Percentiles rank a stretch among this genome's conserved stretches.
phyloP scores from a whole-genome alignment of 1,139 yeast species.

The Lizanozyma gosingica region DNA sequence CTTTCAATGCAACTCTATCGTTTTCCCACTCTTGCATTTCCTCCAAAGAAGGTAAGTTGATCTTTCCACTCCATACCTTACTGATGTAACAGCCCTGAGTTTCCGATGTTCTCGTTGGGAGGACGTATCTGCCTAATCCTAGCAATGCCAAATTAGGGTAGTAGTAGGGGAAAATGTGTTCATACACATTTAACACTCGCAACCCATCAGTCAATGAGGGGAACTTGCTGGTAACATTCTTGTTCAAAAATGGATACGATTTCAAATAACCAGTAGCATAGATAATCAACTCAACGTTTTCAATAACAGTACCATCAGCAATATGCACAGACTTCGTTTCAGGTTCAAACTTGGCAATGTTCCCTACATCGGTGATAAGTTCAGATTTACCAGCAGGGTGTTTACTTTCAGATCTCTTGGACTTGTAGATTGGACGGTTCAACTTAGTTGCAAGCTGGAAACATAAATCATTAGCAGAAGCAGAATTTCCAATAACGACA shows the following conservation, averaged over 20 bases:
- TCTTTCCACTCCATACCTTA: constrained; percentile 42
- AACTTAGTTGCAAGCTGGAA: constrained; percentile 38
- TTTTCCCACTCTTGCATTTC: constrained; percentile 33
- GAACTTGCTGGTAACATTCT: constrained; percentile 12
- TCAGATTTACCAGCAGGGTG: constrained; percentile 36
- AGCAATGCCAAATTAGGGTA: constrained; percentile 51
- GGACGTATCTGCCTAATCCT: constrained; percentile 41
- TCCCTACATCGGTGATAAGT: constrained; percentile 30
- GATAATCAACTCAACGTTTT: constrained; percentile 39
- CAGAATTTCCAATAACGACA: constrained; percentile 52
- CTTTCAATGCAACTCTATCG: constrained; percentile 22
- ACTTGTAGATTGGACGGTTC: constrained; percentile 31
- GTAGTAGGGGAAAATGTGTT: constrained; percentile 41
- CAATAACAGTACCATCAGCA: constrained; percentile 27
- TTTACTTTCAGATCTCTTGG: constrained; percentile 29
- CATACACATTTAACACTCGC: constrained; percentile 42
- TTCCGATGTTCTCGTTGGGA: constrained; percentile 55
- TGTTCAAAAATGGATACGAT: constrained; percentile 35
- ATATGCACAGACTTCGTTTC: constrained; percentile 20
- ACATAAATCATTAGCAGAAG: constrained; percentile 54
- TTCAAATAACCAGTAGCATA: constrained; percentile 60
- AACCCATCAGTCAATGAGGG: constrained; percentile 35
- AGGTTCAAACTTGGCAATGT: constrained; percentile 24
- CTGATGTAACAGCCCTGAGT: constrained; percentile 49
- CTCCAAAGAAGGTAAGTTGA: constrained; percentile 32